Evolutionary conservation across 164 flowering plant species (phyloP).

Genomic region (Cinnamomum chago): DNA sequence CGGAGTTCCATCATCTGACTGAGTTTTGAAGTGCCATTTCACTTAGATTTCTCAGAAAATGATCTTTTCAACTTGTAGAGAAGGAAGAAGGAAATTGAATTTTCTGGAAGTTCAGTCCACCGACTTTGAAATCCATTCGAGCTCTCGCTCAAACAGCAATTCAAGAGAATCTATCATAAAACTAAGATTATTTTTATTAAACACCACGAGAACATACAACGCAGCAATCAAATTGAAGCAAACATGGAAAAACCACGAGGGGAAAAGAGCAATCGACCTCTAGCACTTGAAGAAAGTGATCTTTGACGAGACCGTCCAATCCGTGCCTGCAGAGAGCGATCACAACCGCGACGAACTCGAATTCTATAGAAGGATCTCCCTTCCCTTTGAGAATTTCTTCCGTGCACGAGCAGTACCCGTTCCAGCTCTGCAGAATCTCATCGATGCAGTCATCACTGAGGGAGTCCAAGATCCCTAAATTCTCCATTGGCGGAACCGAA

Average conservation of each 20-base stretch:
- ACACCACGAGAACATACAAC: too few species aligned
- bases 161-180: too few species aligned
- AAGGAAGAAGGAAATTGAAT: neutral
- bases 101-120: too few species aligned
- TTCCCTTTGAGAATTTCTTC: slow-evolving; percentile 33
- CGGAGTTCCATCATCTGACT: too few species aligned
- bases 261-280: slow-evolving; percentile 40
- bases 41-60: neutral
- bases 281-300: slow-evolving; percentile 60
- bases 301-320: slow-evolving; percentile 53
- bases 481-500: slow-evolving; percentile 3
- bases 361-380: slow-evolving; percentile 33
- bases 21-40: too few species aligned
- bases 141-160: too few species aligned
- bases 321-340: slow-evolving; percentile 54
- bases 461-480: slow-evolving; percentile 46
- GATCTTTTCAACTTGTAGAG: neutral
- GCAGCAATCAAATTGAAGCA: too few species aligned
- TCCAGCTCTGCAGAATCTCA: slow-evolving; percentile 64
- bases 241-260: neutral
- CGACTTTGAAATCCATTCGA: too few species aligned
- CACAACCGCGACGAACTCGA: slow-evolving; percentile 46
- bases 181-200: too few species aligned
- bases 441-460: slow-evolving; percentile 37
- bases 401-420: slow-evolving; percentile 44